phyloP scores from a whole-genome alignment of 352 stramenopile species.

The Globisporangium viniferum region DNA sequence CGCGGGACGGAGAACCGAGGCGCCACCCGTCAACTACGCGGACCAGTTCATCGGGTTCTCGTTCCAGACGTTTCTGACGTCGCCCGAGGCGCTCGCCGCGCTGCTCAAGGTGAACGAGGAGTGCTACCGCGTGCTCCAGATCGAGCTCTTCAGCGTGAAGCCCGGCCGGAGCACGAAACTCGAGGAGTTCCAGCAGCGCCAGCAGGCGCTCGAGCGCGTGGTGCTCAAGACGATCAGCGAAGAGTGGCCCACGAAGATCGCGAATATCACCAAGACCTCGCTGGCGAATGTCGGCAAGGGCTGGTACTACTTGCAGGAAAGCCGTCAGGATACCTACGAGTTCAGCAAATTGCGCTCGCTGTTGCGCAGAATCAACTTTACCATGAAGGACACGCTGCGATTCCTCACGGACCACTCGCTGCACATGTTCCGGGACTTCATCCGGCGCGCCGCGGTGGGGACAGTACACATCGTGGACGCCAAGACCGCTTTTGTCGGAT shows the following conservation, averaged over 20 bases:
- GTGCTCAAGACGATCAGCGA: conserved; percentile 81
- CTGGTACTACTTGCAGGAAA: conserved; percentile 86
- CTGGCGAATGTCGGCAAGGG: conserved; percentile 79
- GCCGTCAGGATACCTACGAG: conserved; percentile 82
- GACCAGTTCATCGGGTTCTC: conserved; percentile 87
- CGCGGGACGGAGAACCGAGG: conserved; percentile 28
- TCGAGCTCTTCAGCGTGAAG: conserved; percentile 82
- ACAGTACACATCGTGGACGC: conserved; percentile 72
- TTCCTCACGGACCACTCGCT: conserved; percentile 73
- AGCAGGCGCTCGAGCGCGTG: conserved; percentile 64
- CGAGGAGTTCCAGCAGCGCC: conserved; percentile 83
- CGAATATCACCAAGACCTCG: conserved; percentile 61
- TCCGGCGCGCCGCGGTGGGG: conserved; percentile 47
- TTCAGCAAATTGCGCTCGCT: conserved; percentile 83
- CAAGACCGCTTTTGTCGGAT: conserved; percentile 65
- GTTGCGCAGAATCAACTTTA: conserved; percentile 71
- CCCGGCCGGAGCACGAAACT: conserved; percentile 70
- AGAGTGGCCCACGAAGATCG: conserved; percentile 77
- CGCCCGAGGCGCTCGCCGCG: conserved; percentile 61
- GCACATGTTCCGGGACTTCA: conserved; percentile 69
- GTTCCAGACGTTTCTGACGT: conserved; percentile 85
- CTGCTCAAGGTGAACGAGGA: conserved; percentile 86
- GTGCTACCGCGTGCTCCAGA: conserved; percentile 73
- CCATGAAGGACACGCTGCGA: conserved; percentile 81
- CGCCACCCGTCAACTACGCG: conserved; percentile 72